phyloP scores from a whole-genome alignment of 2,329 filamentous ascomycete species.

The Neocatenulostroma microsporum region DNA sequence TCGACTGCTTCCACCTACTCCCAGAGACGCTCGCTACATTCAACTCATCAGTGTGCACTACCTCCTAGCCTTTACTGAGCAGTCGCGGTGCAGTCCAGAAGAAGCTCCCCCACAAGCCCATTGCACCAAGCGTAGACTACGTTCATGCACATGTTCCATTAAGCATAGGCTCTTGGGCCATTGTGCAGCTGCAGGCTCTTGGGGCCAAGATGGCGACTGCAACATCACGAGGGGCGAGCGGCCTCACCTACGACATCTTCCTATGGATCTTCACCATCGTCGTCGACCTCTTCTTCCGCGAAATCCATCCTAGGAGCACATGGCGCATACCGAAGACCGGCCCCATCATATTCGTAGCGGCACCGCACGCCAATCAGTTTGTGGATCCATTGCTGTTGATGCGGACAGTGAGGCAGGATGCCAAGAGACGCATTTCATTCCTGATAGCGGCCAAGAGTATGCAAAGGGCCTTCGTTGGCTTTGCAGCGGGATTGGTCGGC shows the following conservation, averaged over 20 bases:
- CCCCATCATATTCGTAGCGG: slow-evolving; percentile 89
- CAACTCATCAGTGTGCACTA: too few relatives aligned
- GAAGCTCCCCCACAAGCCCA: too few relatives aligned
- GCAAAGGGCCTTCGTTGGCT: slow-evolving; percentile 79
- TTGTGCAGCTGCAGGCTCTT: too few relatives aligned
- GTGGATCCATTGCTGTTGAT: slow-evolving; percentile 92
- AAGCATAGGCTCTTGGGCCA: too few relatives aligned
- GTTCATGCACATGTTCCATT: too few relatives aligned
- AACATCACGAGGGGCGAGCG: neutral
- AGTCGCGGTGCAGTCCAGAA: too few relatives aligned
- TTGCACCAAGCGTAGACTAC: too few relatives aligned
- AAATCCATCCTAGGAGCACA: slow-evolving; percentile 87
- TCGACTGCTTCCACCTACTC: too few relatives aligned
- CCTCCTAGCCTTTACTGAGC: too few relatives aligned
- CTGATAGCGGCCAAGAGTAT: slow-evolving; percentile 95
- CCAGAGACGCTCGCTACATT: too few relatives aligned
- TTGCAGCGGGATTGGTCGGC: slow-evolving; percentile 74
- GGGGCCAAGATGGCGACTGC: too few relatives aligned
- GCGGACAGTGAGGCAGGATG: slow-evolving; percentile 78
- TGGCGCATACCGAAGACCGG: slow-evolving; percentile 89
- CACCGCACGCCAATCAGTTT: slow-evolving; percentile 97
- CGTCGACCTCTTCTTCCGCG: slow-evolving; percentile 94
- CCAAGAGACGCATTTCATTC: slow-evolving; percentile 80
- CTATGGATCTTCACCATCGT: slow-evolving; percentile 72
- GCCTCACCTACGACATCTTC: slow-evolving; percentile 58